Evolutionary conservation across 129 eudicot species (phyloP), one percentile per base, ranked within the genome.

Genomic region (Helianthus tuberosus): DNA sequence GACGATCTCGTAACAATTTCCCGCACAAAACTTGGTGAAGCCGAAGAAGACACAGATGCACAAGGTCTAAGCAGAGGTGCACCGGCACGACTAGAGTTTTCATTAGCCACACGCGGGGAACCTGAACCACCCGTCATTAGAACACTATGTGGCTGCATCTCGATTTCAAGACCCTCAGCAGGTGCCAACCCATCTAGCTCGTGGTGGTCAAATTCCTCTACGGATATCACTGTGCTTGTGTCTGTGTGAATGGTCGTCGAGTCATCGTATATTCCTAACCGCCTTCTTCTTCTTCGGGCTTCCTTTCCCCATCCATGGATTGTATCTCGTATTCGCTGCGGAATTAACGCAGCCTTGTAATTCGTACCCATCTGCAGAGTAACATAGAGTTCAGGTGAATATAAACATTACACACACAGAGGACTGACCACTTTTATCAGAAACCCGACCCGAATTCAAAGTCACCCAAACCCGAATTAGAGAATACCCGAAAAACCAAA

Each of bases 291-390:
- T 49, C 90, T 77, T 68, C 96, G 74, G 15, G 98, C 96, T 54
- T 87, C 97, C 84, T 94, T 94, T 43, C 89, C 88, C 99, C 99
- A 94, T 27, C 97, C 97, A 27, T 88, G 96, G 55, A 94, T 89
- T 10, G 99, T 94, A 49, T 94, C 97, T 68, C 99, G 74, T 62
- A 94, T 89, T 72, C 97, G 80, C 16, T 91, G 88, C 13, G 99
- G 99, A 50, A 94, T 91, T 14, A 91, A 44, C 46, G 99, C 99
- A n/a, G 99, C 99, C 79, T 94, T 94, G 81, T 91, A 94, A 81
- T 94, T 91, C 49, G 99, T 88, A 66, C 99, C 99, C 99, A 94
- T 94, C 99, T 94, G 79, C 54, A 64, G 10, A n/a, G 46, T 32
- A 23, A 29, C 39, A 12, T 32, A 60, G 20, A 60, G 43, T 60